Evolutionary conservation across 2,329 filamentous ascomycete species (phyloP).

Genomic region (Pseudogymnoascus sp.): DNA sequence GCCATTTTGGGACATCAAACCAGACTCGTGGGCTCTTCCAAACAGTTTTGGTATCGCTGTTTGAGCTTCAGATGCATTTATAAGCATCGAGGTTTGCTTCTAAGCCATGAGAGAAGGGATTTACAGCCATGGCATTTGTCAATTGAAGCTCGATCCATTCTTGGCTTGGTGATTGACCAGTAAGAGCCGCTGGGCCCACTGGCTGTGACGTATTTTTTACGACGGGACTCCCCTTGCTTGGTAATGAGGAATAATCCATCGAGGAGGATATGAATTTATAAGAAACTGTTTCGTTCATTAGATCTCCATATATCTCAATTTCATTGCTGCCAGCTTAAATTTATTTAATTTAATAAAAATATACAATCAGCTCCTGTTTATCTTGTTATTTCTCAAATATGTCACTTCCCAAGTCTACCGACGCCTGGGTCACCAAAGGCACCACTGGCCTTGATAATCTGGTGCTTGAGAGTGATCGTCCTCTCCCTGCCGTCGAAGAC

Average conservation of each 20-base stretch:
- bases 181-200: background rate
- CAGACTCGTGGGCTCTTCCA: constrained; percentile 15
- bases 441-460: constrained; percentile 40
- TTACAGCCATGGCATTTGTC: background rate
- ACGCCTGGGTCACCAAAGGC: constrained; percentile 42
- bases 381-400: background rate
- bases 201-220: background rate
- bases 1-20: background rate
- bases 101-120: background rate
- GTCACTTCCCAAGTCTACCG: constrained; percentile 22
- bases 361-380: background rate
- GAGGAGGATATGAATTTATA: background rate
- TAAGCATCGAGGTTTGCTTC: background rate
- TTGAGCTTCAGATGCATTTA: background rate
- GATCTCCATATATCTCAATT: background rate
- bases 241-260: background rate
- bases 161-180: background rate
- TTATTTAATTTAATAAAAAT: background rate
- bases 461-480: constrained; percentile 34
- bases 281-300: background rate
- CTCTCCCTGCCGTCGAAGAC: constrained; percentile 35
- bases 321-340: background rate
- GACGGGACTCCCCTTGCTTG: background rate
- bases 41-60: background rate
- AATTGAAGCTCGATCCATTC: background rate